A percentile compares a stretch with the other conserved stretches of the same genome.
Evolutionary conservation across 148 eudicot genomes (phyloP).

Genomic region (Rhododendron molle): DNA sequence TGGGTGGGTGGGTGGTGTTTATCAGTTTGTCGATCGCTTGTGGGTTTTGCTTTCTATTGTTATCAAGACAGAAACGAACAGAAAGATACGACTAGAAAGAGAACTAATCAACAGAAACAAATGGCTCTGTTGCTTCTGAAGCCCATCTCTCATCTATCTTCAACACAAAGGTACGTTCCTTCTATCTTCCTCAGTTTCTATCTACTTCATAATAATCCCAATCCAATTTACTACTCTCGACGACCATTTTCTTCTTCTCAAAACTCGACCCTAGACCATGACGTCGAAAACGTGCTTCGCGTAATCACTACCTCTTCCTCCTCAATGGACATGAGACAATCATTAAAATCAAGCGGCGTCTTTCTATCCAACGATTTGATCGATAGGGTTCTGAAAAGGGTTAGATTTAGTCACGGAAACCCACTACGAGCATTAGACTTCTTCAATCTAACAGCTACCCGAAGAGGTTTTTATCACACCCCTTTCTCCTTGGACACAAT

Average conservation of each 20-base stretch:
- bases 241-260: slow-evolving; percentile 1
- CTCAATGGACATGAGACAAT: slow-evolving; percentile 28
- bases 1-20: neutral
- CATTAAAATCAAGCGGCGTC: slow-evolving; percentile 42
- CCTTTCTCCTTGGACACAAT: slow-evolving; percentile 67
- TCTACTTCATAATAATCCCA: neutral
- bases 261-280: slow-evolving; percentile 18
- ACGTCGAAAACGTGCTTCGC: slow-evolving; percentile 44
- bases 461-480: slow-evolving; percentile 64
- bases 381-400: slow-evolving; percentile 69
- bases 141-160: neutral
- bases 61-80: neutral
- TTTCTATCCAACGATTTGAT: slow-evolving; percentile 50
- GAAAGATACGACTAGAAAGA: neutral
- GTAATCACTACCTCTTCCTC: slow-evolving; percentile 36
- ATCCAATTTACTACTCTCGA: slow-evolving; percentile 12
- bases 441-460: slow-evolving; percentile 33
- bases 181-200: neutral
- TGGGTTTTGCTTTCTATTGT: neutral
- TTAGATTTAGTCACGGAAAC: slow-evolving; percentile 69
- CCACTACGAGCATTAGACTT: slow-evolving; percentile 60
- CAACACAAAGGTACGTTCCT: slow-evolving; percentile 2
- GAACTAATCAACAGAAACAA: neutral
- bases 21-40: neutral
- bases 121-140: slow-evolving; percentile 1